Evolutionary conservation across 2,329 filamentous ascomycete species (phyloP).

Genomic region (Colletotrichum sp.): DNA sequence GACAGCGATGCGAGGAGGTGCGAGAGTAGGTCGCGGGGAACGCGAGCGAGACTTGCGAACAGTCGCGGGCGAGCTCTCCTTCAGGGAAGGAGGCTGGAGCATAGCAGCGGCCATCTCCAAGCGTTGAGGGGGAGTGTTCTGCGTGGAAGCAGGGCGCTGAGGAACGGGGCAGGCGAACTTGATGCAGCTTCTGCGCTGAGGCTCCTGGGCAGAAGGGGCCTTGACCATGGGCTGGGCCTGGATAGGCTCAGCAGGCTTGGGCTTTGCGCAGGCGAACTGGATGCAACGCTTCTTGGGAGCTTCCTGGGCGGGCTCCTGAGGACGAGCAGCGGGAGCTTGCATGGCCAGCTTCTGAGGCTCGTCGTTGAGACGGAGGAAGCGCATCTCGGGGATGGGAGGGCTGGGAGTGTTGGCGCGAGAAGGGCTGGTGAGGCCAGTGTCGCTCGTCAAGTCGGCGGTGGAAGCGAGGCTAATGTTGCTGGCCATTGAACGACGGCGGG

Average conservation of each 20-base stretch:
- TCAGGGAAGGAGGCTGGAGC: not conserved
- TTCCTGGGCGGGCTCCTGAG: conserved; percentile 45
- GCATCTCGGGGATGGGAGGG: conserved; percentile 73
- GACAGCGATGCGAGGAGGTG: conserved; percentile 40
- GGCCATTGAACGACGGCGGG: conserved; percentile 69
- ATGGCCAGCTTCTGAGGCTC: conserved; percentile 34
- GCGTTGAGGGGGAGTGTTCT: conserved; percentile 39
- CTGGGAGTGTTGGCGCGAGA: conserved; percentile 88
- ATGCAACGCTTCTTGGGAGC: conserved; percentile 80
- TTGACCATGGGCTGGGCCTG: conserved; percentile 33
- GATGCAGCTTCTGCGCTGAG: conserved; percentile 66
- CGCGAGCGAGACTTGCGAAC: conserved; percentile 29
- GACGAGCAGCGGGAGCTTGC: conserved; percentile 64
- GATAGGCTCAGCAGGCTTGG: conserved; percentile 28
- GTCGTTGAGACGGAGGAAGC: conserved; percentile 45
- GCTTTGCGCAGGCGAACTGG: conserved; percentile 84
- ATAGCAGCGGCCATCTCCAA: conserved; percentile 13
- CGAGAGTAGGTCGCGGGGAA: conserved; percentile 25
- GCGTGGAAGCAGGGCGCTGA: conserved; percentile 47
- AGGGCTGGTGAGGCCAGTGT: conserved; percentile 88
- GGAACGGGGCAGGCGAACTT: conserved; percentile 74
- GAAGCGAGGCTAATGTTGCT: conserved; percentile 84
- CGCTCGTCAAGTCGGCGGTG: conserved; percentile 92
- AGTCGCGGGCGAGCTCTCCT: conserved; percentile 21
- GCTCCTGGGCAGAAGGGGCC: conserved; percentile 38